Evolutionary conservation across 2,329 filamentous ascomycete species (phyloP), one percentile per base, ranked within the genome.

Genomic region (Scedosporium minutisporum): DNA sequence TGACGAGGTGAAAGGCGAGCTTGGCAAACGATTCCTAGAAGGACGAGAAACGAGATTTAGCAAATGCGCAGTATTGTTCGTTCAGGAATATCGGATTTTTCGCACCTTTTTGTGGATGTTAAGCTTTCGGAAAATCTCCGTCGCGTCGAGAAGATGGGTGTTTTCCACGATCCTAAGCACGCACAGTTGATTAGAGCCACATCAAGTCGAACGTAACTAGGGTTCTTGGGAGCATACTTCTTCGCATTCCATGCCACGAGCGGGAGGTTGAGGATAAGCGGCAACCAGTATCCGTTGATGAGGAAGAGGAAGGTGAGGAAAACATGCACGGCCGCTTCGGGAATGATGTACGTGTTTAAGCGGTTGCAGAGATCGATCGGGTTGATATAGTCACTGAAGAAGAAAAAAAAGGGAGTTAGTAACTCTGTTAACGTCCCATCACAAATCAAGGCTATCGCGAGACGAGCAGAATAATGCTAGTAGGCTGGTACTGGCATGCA

Each of bases 301-400:
- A 99, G 82, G 82, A 99, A 99, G 67, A 99, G 79, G 75, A 96
- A 87, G 61, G 95, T 97, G 73, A 99, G 79, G 82, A 97, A 95
- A 68, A 89, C 93, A 76, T 99, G 96, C 67, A 99, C 93, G 68
- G 91, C 93, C 71, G 95, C 95, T 84, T 99, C 96, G 73, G 95
- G 95, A 72, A 99, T 88, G 75, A 99, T 99, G 82, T 99, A 99
- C 75, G 93, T 96, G 85, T 99, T 99, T 70, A 99, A 89, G 71
- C 95, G 93, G 87, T 99, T 99, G 89, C 95, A 99, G 68, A 99
- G 93, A 72, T 99, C 95, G 81, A 99, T 99, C 57, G 95, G 95
- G 82, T 99, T 99, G 81, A 99, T 99, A 80, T 99, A 99, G 80
- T 99, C 95, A 80, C 92, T 96, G 73, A 64, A 65, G n/a, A n/a